Evolutionary conservation across 2,329 filamentous ascomycete species (phyloP), one percentile per base, ranked within the genome.

Genomic region (Monosporascus sp.): DNA sequence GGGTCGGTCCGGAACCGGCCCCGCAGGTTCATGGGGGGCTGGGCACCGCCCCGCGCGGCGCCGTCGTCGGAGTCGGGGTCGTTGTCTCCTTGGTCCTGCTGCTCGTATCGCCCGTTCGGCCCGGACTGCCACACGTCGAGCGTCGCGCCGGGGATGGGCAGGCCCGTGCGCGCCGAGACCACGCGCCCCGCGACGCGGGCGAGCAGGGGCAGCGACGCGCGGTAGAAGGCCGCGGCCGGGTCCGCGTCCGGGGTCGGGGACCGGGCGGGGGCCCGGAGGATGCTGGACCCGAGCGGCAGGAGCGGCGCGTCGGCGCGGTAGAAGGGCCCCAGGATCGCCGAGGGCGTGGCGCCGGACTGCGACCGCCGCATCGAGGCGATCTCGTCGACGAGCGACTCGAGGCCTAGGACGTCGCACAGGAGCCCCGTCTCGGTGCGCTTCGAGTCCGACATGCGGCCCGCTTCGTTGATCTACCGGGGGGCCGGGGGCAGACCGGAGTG

Each of bases 311-410:
- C 80, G 44, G 83, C 78, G 6, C 89, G 81, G 82, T 89, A 95
- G 74, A 96, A 96, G 1, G 91, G 91, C 0, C 91, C 91, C 0
- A 96, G 80, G 59, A 96, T 91, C 41, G 90, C 85, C 4, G 88
- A 88, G 2, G 88, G 82, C 5, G 89, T 94, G 11, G 84, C 75
- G 44, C 79, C 75, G 20, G 19, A 19, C 44, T 44, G 52, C 43
- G 48, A 49, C 14, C 80, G 75, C 1, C 49, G 26, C 55, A 83
- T 85, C 72, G 85, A 87, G 52, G 87, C 89, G 65, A 94, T 93
- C 68, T 93, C 88, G 68, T 93, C 89, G 47, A 92, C 88, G 4
- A 89, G 80, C 69, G 79, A 87, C 71, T 94, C 89, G n/a, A 89
- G 76, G 48, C 86, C 86, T 50, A 87, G 74, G 43, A 89, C 77